These are phyloP conservation scores for Debaryomyces prosopidis DNA, from an alignment of 805 yeast genomes.

Conservation along the genomic window DNA sequence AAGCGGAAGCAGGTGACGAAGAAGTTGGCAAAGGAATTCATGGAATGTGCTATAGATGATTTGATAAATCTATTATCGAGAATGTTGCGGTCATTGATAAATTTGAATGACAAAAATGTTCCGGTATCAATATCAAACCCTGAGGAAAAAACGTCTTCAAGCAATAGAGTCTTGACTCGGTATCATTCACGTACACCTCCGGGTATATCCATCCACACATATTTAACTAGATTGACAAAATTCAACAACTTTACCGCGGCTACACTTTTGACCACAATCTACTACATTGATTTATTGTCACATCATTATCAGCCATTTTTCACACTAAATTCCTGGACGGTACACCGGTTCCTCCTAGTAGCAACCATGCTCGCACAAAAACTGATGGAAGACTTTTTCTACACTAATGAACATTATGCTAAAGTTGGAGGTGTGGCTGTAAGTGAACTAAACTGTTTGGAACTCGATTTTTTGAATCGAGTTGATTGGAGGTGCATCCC, in stretches of 20 bases:
- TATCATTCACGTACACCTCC: constrained; percentile 96
- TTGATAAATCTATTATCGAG: constrained; percentile 71
- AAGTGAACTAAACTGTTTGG: constrained; percentile 80
- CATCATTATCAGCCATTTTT: constrained; percentile 72
- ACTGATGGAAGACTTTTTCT: constrained; percentile 90
- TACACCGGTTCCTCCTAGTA: constrained; percentile 85
- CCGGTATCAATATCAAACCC: constrained; percentile 34
- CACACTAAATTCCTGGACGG: constrained; percentile 86
- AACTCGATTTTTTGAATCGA: constrained; percentile 79
- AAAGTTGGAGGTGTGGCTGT: constrained; percentile 92
- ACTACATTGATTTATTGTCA: constrained; percentile 84
- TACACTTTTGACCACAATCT: constrained; percentile 77
- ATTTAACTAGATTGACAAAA: constrained; percentile 72
- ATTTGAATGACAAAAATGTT: constrained; percentile 65
- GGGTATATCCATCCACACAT: constrained; percentile 74
- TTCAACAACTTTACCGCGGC: constrained; percentile 86
- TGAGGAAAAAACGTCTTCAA: constrained; percentile 15
- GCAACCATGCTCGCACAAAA: constrained; percentile 91
- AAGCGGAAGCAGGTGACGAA: background rate
- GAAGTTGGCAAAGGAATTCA: constrained; percentile 40
- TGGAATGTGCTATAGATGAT: constrained; percentile 68
- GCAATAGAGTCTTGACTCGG: constrained; percentile 57
- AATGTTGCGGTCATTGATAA: constrained; percentile 75
- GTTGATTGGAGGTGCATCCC: constrained; percentile 67
- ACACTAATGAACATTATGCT: constrained; percentile 91